A percentile compares a stretch with the other conserved stretches of the same genome.
Conservation (phyloP, 768 basidiomycete genomes). For the Leccinum truebloodii region DNA sequence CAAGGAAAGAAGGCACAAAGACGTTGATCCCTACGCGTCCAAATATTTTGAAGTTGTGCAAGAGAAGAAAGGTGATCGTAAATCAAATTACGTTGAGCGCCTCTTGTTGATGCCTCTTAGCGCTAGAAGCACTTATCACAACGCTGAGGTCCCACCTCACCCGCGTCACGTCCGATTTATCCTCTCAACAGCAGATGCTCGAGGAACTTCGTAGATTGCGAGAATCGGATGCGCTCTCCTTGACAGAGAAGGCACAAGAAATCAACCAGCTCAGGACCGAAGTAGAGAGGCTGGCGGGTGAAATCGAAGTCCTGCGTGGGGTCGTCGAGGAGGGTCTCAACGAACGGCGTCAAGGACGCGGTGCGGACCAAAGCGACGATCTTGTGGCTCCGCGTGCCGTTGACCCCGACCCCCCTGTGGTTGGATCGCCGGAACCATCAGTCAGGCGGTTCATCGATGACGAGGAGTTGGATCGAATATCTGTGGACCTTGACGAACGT, state of each 20-base stretch:
- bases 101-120: constrained; percentile 41
- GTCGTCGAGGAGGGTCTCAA: constrained; percentile 87
- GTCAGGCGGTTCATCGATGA: constrained; percentile 48
- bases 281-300: constrained; percentile 78
- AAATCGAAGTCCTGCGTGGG: constrained; percentile 83
- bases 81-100: background rate
- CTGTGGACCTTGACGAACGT: constrained; percentile 66
- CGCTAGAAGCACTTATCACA: constrained; percentile 76
- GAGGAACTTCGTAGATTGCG: constrained; percentile 62
- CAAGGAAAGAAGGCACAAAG: constrained; percentile 35
- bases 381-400: background rate
- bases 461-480: constrained; percentile 63
- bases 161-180: constrained; percentile 75
- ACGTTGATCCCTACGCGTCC: constrained; percentile 39
- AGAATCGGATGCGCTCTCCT: constrained; percentile 57
- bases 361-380: constrained; percentile 29
- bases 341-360: constrained; percentile 61
- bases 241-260: constrained; percentile 64
- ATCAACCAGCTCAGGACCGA: constrained; percentile 69
- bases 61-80: constrained; percentile 82
- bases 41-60: constrained; percentile 79
- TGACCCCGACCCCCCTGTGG: background rate
- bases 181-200: constrained; percentile 72
- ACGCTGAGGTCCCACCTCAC: constrained; percentile 75
- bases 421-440: constrained; percentile 10